Percentiles rank a stretch among this genome's conserved stretches.
Conservation (phyloP, 306 rosid species). For the Medicago ruthenica region DNA sequence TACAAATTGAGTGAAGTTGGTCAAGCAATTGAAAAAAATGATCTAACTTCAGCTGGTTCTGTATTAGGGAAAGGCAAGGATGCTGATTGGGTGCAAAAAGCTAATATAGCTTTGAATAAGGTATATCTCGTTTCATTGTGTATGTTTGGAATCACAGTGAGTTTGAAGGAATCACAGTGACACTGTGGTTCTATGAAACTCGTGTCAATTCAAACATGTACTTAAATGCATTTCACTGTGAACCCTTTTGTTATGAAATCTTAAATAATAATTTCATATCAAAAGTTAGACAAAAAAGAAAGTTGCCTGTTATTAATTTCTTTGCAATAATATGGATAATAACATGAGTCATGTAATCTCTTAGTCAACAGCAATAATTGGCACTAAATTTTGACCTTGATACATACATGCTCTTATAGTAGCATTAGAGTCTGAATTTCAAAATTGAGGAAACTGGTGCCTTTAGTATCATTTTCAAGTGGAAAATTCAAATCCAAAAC, state of each 20-base stretch:
- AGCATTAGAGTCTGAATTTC: conserved; percentile 33
- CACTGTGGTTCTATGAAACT: neutral
- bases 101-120: conserved; percentile 80
- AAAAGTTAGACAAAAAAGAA: neutral
- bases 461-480: conserved; percentile 16
- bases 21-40: conserved; percentile 81
- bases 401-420: conserved; percentile 2
- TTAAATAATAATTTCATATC: neutral
- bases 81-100: conserved; percentile 84
- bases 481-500: conserved; percentile 19
- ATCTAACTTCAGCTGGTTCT: conserved; percentile 75
- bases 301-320: neutral
- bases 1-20: conserved; percentile 87
- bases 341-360: conserved; percentile 25
- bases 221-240: conserved; percentile 11
- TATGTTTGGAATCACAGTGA: neutral
- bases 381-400: neutral
- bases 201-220: neutral
- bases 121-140: conserved; percentile 44
- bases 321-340: neutral
- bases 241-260: conserved; percentile 16
- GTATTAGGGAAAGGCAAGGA: conserved; percentile 73
- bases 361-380: neutral
- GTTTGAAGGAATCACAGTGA: no score
- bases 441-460: conserved; percentile 11